Evolutionary conservation across 495 filamentous ascomycete species (phyloP), one percentile per base, ranked within the genome.

Genomic region (Podospora tetraspora): DNA sequence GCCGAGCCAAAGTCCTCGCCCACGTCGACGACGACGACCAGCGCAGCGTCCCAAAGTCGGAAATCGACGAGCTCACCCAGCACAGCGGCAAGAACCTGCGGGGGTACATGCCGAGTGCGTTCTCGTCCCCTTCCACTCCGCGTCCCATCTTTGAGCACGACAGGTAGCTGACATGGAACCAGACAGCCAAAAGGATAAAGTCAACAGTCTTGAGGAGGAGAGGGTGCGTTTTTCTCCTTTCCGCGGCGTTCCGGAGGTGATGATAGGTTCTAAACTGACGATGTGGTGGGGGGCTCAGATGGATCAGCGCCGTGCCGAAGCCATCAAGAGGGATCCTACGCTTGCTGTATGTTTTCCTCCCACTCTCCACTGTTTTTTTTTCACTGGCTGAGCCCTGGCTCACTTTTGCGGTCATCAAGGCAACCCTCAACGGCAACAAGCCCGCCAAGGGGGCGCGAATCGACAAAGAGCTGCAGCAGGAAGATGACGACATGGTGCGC

Each of bases 381-480:
- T n/a, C 3, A 3, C 2, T 29, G 23, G n/a, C 43, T 16, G 10
- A 19, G 19, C 6, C 21, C 9, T 30, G 37, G 13, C 34, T 59
- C 1, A 68, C 43, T 7, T 10, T 59, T 25, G 37, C 37, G 25
- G 57, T 22, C 3, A 16, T 43, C 5, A 32, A 76, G 74, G 73
- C 73, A 8, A 68, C 16, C 1, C 23, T 71, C 1, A 61, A 76
- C 61, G 68, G 69, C 24, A 75, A 72, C 69, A 66, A 66, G 58
- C 75, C 75, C 1, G 5, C 19, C 64, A 66, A 63, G 57, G 75
- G 75, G 23, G 75, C 73, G 22, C 60, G 62, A 7, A 75, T 72
- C 25, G 75, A 76, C 70, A 75, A 75, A 61, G 71, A 76, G 57
- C 27, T 76, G 21, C 43, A 59, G 30, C 65, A 67, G 22, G 73